Base-by-base conservation (phyloP, 768 basidiomycete species). In the Amanita muscaria region DNA sequence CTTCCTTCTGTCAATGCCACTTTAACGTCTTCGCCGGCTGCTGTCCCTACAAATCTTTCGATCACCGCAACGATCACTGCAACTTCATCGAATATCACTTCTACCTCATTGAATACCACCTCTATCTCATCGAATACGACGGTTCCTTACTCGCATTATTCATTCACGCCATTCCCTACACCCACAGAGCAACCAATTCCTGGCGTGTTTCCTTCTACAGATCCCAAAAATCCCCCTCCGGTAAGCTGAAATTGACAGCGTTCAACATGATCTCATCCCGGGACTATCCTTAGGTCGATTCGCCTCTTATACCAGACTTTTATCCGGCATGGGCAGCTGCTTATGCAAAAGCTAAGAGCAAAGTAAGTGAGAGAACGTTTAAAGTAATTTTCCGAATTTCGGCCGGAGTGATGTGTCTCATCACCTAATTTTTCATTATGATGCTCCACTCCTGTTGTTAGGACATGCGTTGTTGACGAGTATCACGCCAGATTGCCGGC, bases 131-230 rank as follows among this genome's bases (percentile, higher is more conserved):
- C 34, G 8, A 19, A 35, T 3, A 32, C n/a, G n/a, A n/a, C n/a
- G n/a, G n/a, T n/a, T n/a, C n/a, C 21, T n/a, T 22, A 22, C 11
- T 29, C 44, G 2, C 36, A 29, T 29, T 66, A 67, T 42, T 51
- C 69, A 1, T 83, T 84, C 66, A 61, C 70, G 10, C 72, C 80
- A 3, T 82, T 74, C 66, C 79, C 83, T 1, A 67, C 74, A 11
- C 80, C 83, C 12, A 72, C 76, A 1, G 70, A 77, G 43, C 52
- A 63, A 0, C 69, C 83, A 5, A 60, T 76, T 40, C 67, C 74
- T 0, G 71, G 71, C 6, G 59, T 75, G 4, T 83, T 73, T 55
- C 75, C 76, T 8, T 60, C 64, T 8, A 69, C 71, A 3, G 72
- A 79, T 48, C 83, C 82, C 1, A 61, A 61, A 15, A 60, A 63